Evolutionary conservation across 768 basidiomycete genomes (phyloP), one percentile per base, ranked within the genome.

Genomic region (Cystofilobasidium bisporidii): DNA sequence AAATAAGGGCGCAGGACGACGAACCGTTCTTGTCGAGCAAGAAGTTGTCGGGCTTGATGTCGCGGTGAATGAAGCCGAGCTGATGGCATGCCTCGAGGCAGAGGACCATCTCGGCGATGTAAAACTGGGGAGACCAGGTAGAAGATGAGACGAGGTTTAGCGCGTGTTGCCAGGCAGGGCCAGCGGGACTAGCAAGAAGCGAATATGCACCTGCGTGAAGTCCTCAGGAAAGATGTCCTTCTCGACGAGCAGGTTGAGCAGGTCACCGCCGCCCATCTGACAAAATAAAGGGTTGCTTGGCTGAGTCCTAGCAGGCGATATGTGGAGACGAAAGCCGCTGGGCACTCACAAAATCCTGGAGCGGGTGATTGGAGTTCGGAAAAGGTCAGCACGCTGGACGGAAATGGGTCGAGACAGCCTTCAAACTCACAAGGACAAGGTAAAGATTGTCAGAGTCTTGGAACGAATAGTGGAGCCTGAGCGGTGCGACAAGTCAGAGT

Each of bases 81-180:
- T 61, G 53, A 48, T 66, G 65, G 36, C 58, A 61, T 70, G 87
- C 87, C 76, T 93, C 88, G 70, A 98, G 86, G 36, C 91, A 90
- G 24, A 97, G 83, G 68, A 98, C 82, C 92, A 96, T 96, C 89
- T 97, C 94, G 65, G 93, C 88, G 70, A 92, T 83, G 79, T 97
- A 98, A 81, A 96, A 96, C 71, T 87, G 84, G n/a, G n/a, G n/a
- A n/a, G n/a, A n/a, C n/a, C n/a, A n/a, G n/a, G n/a, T n/a, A n/a
- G n/a, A n/a, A n/a, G n/a, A n/a, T n/a, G n/a, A n/a, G n/a, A n/a
- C n/a, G n/a, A n/a, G n/a, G 68, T 77, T 48, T 14, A 5, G 36
- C 36, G 36, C 5, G 11, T 47, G 45, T 20, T 47, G 20, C 20
- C n/a, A 45, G 30, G 24, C 53, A 4, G 20, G 24, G 15, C 5